phyloP scores from a whole-genome alignment of 2,329 filamentous ascomycete genomes.

The Phyllosticta citrichinensis region DNA sequence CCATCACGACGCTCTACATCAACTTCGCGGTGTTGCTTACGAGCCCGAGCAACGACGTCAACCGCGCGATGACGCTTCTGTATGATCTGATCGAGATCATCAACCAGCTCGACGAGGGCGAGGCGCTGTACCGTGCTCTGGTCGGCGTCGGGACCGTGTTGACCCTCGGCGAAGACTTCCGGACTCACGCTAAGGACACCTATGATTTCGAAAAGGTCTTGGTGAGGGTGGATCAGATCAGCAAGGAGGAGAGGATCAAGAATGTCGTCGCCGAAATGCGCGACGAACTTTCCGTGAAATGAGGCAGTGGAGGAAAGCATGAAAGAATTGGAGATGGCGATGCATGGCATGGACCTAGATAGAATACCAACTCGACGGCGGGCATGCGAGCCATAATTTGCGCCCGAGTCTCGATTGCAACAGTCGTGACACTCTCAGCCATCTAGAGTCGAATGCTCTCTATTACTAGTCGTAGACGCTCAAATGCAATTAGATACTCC shows the following conservation, averaged over 20 bases:
- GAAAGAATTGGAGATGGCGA: no score
- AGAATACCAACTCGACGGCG: no score
- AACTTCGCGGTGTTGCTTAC: conserved; percentile 72
- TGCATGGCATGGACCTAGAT: no score
- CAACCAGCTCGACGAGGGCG: conserved; percentile 59
- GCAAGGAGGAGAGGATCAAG: conserved; percentile 51
- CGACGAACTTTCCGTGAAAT: conserved; percentile 28
- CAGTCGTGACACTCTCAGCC: no score
- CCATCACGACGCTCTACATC: conserved; percentile 70
- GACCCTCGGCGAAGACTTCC: conserved; percentile 50
- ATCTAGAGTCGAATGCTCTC: no score
- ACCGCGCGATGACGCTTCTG: conserved; percentile 45
- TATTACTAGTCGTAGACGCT: no score
- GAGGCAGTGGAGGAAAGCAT: not conserved
- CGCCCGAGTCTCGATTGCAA: no score
- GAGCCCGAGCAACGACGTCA: conserved; percentile 37
- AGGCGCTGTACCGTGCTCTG: conserved; percentile 72
- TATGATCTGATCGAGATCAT: conserved; percentile 55
- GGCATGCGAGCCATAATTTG: no score
- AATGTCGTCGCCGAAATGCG: conserved; percentile 51
- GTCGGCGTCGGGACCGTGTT: conserved; percentile 75
- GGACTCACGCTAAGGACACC: conserved; percentile 47
- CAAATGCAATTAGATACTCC: no score
- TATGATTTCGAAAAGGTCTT: conserved; percentile 42
- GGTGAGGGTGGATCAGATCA: conserved; percentile 38